These are phyloP conservation scores for Linnemannia schmuckeri DNA, from an alignment of 192 early-diverging fungal species.

Conservation along the genomic window DNA sequence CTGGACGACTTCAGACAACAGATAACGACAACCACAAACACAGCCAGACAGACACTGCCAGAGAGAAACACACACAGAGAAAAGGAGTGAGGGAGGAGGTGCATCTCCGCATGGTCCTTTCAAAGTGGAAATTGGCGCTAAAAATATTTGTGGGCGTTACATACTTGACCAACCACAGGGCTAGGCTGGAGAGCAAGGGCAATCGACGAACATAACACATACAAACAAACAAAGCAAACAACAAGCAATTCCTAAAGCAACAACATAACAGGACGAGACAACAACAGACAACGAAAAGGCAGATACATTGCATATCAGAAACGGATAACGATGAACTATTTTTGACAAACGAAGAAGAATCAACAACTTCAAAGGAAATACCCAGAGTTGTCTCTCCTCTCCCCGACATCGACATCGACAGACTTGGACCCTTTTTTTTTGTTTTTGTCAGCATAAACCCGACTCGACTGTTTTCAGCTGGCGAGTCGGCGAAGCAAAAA, in stretches of 20 bases:
- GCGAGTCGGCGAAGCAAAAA: conserved; percentile 4
- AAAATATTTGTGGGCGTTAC: conserved; percentile 18
- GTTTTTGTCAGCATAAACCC: background rate
- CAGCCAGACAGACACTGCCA: background rate
- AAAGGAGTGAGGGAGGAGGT: background rate
- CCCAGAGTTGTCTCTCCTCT: too few species aligned
- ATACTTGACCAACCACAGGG: conserved; percentile 26
- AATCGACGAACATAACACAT: background rate
- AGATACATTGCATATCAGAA: conserved; percentile 9
- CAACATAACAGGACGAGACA: background rate
- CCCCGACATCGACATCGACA: too few species aligned
- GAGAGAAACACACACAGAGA: background rate
- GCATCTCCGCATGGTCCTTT: conserved; percentile 23
- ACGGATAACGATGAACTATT: background rate
- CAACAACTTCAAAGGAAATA: too few species aligned
- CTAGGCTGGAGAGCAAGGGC: conserved; percentile 14
- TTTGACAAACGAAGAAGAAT: background rate
- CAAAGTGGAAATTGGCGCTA: conserved; percentile 19
- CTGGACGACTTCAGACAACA: background rate
- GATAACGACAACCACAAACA: background rate
- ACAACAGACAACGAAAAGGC: background rate
- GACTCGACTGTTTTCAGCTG: background rate
- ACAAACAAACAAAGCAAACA: background rate
- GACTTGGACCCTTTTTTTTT: background rate
- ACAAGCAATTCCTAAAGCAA: background rate